Conservation (phyloP, 192 early-diverging fungal genomes). For the Chytriomyces hyalinus region DNA sequence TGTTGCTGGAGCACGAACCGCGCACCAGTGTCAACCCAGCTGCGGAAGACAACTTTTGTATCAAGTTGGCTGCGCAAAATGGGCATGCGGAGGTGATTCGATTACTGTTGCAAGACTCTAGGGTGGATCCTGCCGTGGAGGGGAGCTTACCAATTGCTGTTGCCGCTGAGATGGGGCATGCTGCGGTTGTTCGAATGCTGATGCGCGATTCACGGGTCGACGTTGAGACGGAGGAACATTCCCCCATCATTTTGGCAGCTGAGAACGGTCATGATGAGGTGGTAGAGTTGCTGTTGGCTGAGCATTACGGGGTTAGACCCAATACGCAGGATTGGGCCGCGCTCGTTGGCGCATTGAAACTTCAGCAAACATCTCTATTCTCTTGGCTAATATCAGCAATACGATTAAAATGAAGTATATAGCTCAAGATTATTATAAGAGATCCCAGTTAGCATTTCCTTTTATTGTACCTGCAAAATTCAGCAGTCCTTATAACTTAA, state of each 20-base stretch:
- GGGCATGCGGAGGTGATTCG: neutral
- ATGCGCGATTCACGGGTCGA: neutral
- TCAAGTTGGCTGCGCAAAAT: slow-evolving; percentile 1
- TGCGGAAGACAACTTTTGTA: neutral
- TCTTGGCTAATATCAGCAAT: too few species aligned
- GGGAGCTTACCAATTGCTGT: neutral
- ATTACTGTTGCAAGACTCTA: neutral
- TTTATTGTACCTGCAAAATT: too few species aligned
- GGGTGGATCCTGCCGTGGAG: neutral
- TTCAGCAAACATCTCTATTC: too few species aligned
- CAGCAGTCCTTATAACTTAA: too few species aligned
- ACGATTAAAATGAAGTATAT: too few species aligned
- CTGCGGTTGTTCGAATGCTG: neutral
- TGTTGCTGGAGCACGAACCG: neutral
- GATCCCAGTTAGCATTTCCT: too few species aligned
- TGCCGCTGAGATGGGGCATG: neutral
- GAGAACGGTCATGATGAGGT: neutral
- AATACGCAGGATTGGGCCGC: too few species aligned
- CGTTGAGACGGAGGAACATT: neutral
- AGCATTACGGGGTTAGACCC: neutral
- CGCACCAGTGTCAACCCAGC: neutral
- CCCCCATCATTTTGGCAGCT: slow-evolving; percentile 1
- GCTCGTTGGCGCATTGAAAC: too few species aligned
- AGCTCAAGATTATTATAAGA: too few species aligned
- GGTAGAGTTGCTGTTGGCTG: neutral